phyloP scores from a whole-genome alignment of 331 rosid species.

The Dryas integrifolia region DNA sequence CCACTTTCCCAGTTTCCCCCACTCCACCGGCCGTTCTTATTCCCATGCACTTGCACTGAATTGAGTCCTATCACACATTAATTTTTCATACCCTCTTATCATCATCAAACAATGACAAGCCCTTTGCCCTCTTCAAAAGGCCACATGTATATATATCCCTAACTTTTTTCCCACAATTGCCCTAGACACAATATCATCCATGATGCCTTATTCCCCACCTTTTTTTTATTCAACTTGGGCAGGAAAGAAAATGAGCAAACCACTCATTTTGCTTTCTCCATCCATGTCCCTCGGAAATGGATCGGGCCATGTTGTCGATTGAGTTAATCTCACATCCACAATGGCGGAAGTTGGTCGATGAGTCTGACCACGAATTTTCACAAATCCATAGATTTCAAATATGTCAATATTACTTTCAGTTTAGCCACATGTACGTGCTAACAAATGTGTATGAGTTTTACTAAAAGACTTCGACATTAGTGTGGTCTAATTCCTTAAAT shows the following conservation, averaged over 20 bases:
- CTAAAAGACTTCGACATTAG: no score
- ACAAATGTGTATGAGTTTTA: no score
- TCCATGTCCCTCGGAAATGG: neutral
- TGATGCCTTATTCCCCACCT: neutral
- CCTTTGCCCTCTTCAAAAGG: neutral
- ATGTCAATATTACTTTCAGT: no score
- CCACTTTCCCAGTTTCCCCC: slow-evolving; percentile 11
- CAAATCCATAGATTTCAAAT: no score
- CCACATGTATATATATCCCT: no score
- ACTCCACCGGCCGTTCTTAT: neutral
- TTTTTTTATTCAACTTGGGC: neutral
- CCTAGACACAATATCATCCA: neutral
- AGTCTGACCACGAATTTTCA: no score
- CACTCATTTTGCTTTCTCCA: neutral
- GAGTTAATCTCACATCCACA: no score
- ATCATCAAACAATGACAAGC: slow-evolving; percentile 11
- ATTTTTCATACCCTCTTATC: no score
- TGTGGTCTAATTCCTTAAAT: no score
- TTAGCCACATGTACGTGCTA: no score
- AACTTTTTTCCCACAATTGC: neutral
- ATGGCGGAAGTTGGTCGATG: no score
- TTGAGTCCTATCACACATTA: slow-evolving; percentile 12
- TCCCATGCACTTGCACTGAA: slow-evolving; percentile 16
- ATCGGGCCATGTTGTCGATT: neutral
- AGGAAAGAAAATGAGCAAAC: neutral